A percentile compares a stretch with the other conserved stretches of the same genome.
phyloP scores from a whole-genome alignment of 768 basidiomycete species.

The Boletellus sp. region DNA sequence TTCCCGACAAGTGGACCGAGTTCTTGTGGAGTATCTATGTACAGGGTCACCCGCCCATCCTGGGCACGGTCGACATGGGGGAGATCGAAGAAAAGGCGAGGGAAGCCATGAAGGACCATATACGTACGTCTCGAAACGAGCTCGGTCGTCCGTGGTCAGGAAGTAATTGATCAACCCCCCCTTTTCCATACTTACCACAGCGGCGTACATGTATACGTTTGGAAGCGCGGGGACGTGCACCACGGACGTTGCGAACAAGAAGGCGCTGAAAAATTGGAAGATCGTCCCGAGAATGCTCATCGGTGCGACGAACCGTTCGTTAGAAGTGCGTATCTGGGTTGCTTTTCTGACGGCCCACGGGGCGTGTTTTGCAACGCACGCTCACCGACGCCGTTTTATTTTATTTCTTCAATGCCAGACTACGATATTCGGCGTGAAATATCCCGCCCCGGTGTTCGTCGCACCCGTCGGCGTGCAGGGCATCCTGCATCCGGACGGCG shows the following conservation, averaged over 20 bases:
- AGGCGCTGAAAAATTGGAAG: constrained; percentile 60
- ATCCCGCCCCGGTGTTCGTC: constrained; percentile 59
- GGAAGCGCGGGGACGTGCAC: constrained; percentile 71
- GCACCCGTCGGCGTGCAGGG: constrained; percentile 80
- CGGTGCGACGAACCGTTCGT: constrained; percentile 49
- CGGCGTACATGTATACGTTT: constrained; percentile 69
- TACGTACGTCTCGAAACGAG: constrained; percentile 37
- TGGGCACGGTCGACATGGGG: constrained; percentile 59
- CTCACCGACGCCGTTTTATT: not conserved
- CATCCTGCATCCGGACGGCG: constrained; percentile 66
- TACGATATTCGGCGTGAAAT: constrained; percentile 64
- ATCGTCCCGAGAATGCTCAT: constrained; percentile 83
- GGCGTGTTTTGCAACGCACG: too few species aligned
- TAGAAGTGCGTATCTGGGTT: constrained; percentile 51
- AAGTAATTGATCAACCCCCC: too few species aligned
- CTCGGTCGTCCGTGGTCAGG: not conserved
- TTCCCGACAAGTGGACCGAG: constrained; percentile 26
- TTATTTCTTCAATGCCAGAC: constrained; percentile 39
- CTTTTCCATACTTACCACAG: constrained; percentile 36
- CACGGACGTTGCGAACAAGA: constrained; percentile 65
- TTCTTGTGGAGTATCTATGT: constrained; percentile 23
- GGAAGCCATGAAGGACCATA: constrained; percentile 56
- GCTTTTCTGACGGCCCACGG: too few species aligned
- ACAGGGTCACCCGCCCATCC: constrained; percentile 17
- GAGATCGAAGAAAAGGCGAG: constrained; percentile 66